These are phyloP conservation scores for Paecilomyces niveus DNA, from an alignment of 2,329 filamentous ascomycete species.

Conservation along the genomic window DNA sequence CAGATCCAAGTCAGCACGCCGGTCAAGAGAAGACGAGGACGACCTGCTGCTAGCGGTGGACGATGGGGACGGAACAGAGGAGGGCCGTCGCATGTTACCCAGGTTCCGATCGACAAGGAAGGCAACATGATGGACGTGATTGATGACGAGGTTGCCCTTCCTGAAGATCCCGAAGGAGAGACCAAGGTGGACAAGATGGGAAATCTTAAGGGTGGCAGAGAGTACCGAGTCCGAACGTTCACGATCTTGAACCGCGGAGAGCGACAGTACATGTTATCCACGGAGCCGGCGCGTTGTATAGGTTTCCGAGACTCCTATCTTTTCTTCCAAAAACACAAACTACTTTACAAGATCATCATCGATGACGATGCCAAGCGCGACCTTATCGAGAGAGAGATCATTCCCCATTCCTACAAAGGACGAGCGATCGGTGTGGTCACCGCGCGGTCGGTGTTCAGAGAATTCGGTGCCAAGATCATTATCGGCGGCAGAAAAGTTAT, in stretches of 20 bases:
- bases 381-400: conserved; percentile 89
- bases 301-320: conserved; percentile 97
- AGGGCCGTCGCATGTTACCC: conserved; percentile 66
- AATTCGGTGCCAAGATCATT: conserved; percentile 91
- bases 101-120: conserved; percentile 86
- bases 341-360: conserved; percentile 96
- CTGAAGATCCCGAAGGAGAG: conserved; percentile 82
- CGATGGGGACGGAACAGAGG: conserved; percentile 69
- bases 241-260: conserved; percentile 77
- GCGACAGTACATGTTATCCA: conserved; percentile 95
- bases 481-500: conserved; percentile 79
- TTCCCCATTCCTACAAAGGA: conserved; percentile 97
- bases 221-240: conserved; percentile 94
- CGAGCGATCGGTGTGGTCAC: conserved; percentile 95
- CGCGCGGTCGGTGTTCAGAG: conserved; percentile 89
- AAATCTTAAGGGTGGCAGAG: conserved; percentile 71
- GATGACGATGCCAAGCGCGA: conserved; percentile 96
- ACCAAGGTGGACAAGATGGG: conserved; percentile 89
- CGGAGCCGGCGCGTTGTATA: conserved; percentile 90
- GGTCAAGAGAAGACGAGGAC: conserved; percentile 51
- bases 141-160: conserved; percentile 84
- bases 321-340: conserved; percentile 96
- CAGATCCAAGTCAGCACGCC: conserved; percentile 45
- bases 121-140: conserved; percentile 86
- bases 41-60: conserved; percentile 48